Conservation (phyloP, 495 filamentous ascomycete genomes). For the Penicillium lividum region DNA sequence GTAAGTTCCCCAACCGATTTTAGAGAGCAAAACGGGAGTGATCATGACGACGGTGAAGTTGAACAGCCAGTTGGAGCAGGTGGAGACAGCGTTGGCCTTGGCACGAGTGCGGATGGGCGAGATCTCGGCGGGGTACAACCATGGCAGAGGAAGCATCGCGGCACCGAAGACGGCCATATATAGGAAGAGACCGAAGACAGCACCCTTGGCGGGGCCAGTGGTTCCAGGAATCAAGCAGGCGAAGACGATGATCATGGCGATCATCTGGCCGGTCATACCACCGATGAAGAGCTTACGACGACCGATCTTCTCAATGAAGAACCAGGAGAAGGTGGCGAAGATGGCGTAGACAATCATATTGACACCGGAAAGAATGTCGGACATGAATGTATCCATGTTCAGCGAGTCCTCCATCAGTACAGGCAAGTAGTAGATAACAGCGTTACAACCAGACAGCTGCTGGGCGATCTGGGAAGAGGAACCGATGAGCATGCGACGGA, state of each 20-base stretch:
- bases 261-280: slow-evolving; percentile 68
- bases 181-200: slow-evolving; percentile 74
- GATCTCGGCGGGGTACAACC: slow-evolving; percentile 67
- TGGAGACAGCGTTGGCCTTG: slow-evolving; percentile 74
- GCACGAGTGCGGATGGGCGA: slow-evolving; percentile 73
- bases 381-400: slow-evolving; percentile 59
- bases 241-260: slow-evolving; percentile 77
- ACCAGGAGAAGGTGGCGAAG: slow-evolving; percentile 79
- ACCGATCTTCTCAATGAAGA: slow-evolving; percentile 77
- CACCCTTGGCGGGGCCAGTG: slow-evolving; percentile 59
- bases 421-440: slow-evolving; percentile 85
- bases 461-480: slow-evolving; percentile 76
- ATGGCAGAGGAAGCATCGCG: slow-evolving; percentile 63
- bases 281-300: slow-evolving; percentile 73
- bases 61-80: slow-evolving; percentile 78
- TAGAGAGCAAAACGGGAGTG: slow-evolving; percentile 68
- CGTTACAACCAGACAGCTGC: slow-evolving; percentile 75
- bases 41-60: slow-evolving; percentile 84
- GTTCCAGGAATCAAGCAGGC: slow-evolving; percentile 64
- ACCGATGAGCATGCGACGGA: slow-evolving; percentile 52
- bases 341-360: slow-evolving; percentile 85
- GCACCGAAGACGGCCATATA: slow-evolving; percentile 79
- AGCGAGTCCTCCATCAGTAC: slow-evolving; percentile 72
- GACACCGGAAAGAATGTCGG: slow-evolving; percentile 73
- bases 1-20: slow-evolving; percentile 75